phyloP scores from a whole-genome alignment of 106 monocot species.

The Cymbidium sinense region DNA sequence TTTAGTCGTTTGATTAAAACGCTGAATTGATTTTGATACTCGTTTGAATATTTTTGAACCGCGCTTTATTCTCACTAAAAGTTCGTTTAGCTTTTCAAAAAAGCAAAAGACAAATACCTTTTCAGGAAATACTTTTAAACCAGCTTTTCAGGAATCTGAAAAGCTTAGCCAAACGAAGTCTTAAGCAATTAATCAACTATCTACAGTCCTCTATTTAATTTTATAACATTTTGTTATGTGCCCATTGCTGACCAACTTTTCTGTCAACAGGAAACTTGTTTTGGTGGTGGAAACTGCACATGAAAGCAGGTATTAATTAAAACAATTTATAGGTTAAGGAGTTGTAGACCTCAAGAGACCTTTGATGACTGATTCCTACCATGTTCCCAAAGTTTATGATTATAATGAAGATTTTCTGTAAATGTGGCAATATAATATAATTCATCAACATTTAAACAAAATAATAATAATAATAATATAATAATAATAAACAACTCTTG shows the following conservation, averaged over 20 bases:
- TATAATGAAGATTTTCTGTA: background rate
- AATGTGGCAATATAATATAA: background rate
- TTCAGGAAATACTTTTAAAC: too few relatives aligned
- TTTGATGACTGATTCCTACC: background rate
- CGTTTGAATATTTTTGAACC: too few relatives aligned
- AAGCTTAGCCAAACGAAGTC: too few relatives aligned
- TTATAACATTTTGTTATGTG: background rate
- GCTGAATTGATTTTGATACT: too few relatives aligned
- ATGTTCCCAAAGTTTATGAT: background rate
- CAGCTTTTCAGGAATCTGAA: too few relatives aligned
- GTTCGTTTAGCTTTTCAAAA: too few relatives aligned
- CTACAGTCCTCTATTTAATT: background rate
- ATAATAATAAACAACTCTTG: background rate
- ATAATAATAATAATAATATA: too few relatives aligned
- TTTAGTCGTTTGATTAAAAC: too few relatives aligned
- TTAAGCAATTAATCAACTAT: background rate
- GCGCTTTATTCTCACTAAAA: too few relatives aligned
- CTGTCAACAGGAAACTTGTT: constrained; percentile 1
- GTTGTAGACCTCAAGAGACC: background rate
- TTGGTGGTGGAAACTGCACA: constrained; percentile 5
- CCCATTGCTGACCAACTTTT: background rate
- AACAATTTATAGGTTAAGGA: background rate
- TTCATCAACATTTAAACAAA: too few relatives aligned
- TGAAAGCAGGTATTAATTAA: background rate
- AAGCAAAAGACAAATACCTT: too few relatives aligned